Conservation (phyloP, 805 yeast species). For the Sugiyamaella floridensis region DNA sequence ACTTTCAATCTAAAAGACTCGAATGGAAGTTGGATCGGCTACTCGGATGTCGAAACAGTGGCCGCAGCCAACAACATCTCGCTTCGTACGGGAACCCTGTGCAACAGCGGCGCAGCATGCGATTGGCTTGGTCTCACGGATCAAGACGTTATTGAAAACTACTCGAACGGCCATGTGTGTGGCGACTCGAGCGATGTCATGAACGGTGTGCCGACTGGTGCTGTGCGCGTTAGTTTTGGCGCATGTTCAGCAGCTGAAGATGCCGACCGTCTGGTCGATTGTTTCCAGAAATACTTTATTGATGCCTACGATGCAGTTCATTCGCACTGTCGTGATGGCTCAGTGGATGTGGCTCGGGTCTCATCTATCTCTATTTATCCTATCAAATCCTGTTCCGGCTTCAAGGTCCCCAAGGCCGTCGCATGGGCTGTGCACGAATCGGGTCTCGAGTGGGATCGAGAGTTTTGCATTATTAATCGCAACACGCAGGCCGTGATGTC, state of each 20-base stretch:
- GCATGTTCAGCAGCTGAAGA: constrained; percentile 34
- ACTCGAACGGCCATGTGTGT: constrained; percentile 36
- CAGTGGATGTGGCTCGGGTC: constrained; percentile 12
- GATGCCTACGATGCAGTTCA: constrained; percentile 9
- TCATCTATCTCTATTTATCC: constrained; percentile 33
- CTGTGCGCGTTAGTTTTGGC: constrained; percentile 37
- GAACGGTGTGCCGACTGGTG: constrained; percentile 37
- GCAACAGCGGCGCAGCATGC: constrained; percentile 38
- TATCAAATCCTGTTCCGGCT: constrained; percentile 39
- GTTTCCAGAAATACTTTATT: constrained; percentile 25
- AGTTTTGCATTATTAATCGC: constrained; percentile 33
- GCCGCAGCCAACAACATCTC: constrained; percentile 29
- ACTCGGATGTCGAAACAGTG: constrained; percentile 34
- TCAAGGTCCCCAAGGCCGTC: constrained; percentile 20
- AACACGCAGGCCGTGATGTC: constrained; percentile 26
- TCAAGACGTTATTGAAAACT: constrained; percentile 27
- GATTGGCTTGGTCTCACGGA: constrained; percentile 25
- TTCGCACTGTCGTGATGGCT: neutral
- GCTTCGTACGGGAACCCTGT: constrained; percentile 38
- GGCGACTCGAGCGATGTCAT: constrained; percentile 38
- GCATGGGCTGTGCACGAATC: constrained; percentile 27
- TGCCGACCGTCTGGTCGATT: constrained; percentile 27
- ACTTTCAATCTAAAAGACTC: constrained; percentile 30
- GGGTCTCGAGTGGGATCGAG: constrained; percentile 38
- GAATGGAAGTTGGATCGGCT: constrained; percentile 31